Evolutionary conservation across 2,329 filamentous ascomycete genomes (phyloP), one percentile per base, ranked within the genome.

Genomic region (Clonostachys byssicola): DNA sequence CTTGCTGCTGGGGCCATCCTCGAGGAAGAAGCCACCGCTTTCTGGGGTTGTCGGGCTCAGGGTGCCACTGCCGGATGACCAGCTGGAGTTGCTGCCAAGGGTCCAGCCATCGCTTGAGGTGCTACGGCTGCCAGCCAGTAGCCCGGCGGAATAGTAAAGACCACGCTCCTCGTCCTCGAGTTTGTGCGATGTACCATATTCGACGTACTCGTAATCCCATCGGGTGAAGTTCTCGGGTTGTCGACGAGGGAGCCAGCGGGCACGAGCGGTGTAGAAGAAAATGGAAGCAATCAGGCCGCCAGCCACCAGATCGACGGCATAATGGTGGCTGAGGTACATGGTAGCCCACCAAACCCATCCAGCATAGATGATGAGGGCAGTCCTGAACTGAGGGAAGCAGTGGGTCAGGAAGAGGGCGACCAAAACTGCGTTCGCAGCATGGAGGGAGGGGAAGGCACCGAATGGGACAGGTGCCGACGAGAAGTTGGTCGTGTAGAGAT

Each of bases 311-410:
- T 97, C 92, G 39, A 97, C 88, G 34, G 92, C 92, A 64, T 97
- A 97, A 72, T 97, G 92, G 69, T 97, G 92, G 60, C 89, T 95
- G 45, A 97, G 81, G 63, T 97, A 96, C 90, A 97, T 96, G 56
- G 92, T 97, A 12, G 92, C 88, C 91, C 92, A 97, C 89, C 91
- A 96, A 59, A 96, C 85, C 92, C 92, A 96, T 62, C 88, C 80
- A 41, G 88, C 87, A 67, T 96, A 97, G 53, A 80, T 76, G 53
- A 92, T 80, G 68, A 95, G 95, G 46, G 94, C 69, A 12, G 86
- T 83, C 55, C 88, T 84, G 55, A 95, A 79, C 51, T 82, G 83
- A 5, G 92, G 92, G 75, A 97, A 96, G 64, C 89, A 85, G 68
- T 95, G 86, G 67, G 86, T 89, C 85, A 97, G 88, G 75, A 96